Conservation (phyloP, 805 yeast species). For the Hanseniaspora guilliermondii region DNA sequence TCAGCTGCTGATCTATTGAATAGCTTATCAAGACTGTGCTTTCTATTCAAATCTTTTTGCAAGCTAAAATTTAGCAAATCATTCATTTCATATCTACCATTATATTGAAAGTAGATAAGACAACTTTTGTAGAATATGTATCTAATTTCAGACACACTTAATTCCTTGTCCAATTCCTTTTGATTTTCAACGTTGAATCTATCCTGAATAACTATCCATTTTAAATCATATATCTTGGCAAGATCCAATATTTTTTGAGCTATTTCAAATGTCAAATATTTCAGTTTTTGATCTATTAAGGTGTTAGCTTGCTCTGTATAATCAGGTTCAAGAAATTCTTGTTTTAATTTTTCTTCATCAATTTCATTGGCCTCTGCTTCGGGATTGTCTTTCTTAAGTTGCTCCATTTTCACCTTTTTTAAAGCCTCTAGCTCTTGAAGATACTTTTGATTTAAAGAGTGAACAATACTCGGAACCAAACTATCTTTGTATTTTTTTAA, state of each 20-base stretch:
- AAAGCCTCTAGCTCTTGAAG: slow-evolving; percentile 7
- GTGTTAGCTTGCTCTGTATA: slow-evolving; percentile 14
- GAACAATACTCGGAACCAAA: not conserved
- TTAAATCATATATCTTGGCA: slow-evolving; percentile 39
- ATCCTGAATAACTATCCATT: slow-evolving; percentile 59
- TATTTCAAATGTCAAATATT: slow-evolving; percentile 61
- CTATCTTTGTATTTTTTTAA: slow-evolving; percentile 28
- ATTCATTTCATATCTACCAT: slow-evolving; percentile 42
- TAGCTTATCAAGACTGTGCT: slow-evolving; percentile 63
- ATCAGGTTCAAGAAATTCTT: slow-evolving; percentile 15
- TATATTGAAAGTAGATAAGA: slow-evolving; percentile 37
- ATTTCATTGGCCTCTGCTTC: slow-evolving; percentile 18
- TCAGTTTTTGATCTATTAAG: slow-evolving; percentile 3
- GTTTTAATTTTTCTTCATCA: slow-evolving; percentile 16
- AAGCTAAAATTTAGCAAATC: slow-evolving; percentile 58
- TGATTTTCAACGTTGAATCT: slow-evolving; percentile 32
- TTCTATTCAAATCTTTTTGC: slow-evolving; percentile 63
- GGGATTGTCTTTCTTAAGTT: slow-evolving; percentile 17
- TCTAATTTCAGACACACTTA: slow-evolving; percentile 63
- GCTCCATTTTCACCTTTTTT: slow-evolving; percentile 9
- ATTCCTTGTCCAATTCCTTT: slow-evolving; percentile 23
- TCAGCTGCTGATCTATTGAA: slow-evolving; percentile 85
- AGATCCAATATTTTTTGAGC: slow-evolving; percentile 66
- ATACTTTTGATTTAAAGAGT: not conserved
- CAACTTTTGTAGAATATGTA: slow-evolving; percentile 66